A percentile compares a stretch with the other conserved stretches of the same genome.
Conservation (phyloP, 129 eudicot species). For the Arctium lappa region DNA sequence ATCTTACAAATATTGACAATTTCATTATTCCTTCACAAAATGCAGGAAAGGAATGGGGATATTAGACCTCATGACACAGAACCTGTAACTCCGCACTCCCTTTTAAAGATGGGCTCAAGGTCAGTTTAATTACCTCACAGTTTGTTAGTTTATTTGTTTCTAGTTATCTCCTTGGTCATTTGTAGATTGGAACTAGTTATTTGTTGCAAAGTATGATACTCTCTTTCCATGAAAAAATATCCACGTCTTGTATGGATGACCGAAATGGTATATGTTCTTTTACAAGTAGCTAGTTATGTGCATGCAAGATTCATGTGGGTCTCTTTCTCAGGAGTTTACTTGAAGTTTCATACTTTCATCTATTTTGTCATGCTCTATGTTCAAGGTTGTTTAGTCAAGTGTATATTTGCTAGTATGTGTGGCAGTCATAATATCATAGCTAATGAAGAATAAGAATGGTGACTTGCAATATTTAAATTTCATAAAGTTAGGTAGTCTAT, state of each 20-base stretch:
- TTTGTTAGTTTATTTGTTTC: conserved; percentile 1
- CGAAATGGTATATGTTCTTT: background rate
- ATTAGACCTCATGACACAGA: conserved; percentile 63
- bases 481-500: background rate
- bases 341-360: conserved; percentile 11
- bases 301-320: background rate
- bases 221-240: conserved; percentile 11
- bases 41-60: conserved; percentile 93
- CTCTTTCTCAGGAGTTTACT: background rate
- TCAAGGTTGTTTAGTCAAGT: conserved; percentile 10
- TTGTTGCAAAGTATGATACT: background rate
- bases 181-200: background rate
- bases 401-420: background rate
- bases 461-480: background rate
- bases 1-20: conserved; percentile 12
- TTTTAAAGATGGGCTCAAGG: conserved; percentile 72
- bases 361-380: background rate
- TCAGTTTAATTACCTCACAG: conserved; percentile 20
- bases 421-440: background rate
- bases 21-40: conserved; percentile 9
- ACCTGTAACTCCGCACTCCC: conserved; percentile 74
- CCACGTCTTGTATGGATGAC: background rate
- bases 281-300: background rate
- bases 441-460: background rate
- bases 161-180: background rate